phyloP scores from a whole-genome alignment of 257 asterid genomes.

The Ligustrum vulgare region DNA sequence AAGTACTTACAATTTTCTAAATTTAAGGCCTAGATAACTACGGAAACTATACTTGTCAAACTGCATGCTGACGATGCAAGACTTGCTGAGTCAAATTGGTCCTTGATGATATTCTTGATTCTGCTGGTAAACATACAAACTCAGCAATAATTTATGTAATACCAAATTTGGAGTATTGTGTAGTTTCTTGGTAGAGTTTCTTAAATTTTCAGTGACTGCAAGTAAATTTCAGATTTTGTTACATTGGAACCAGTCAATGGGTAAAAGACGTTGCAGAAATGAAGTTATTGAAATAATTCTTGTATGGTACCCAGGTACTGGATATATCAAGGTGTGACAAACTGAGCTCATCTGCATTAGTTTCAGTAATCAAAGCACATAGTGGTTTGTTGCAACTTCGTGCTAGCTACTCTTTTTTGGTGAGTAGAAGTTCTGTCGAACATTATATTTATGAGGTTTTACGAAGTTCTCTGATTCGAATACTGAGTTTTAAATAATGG shows the following conservation, averaged over 20 bases:
- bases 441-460: constrained; percentile 6
- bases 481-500: constrained; percentile 12
- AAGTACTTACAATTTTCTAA: too few species aligned
- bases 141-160: background rate
- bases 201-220: background rate
- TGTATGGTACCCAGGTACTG: constrained; percentile 47
- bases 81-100: background rate
- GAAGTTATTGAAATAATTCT: constrained; percentile 6
- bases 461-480: constrained; percentile 9
- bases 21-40: too few species aligned
- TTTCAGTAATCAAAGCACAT: constrained; percentile 48
- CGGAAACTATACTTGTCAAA: too few species aligned
- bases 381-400: constrained; percentile 46
- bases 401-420: constrained; percentile 62
- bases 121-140: background rate
- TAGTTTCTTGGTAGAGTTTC: background rate
- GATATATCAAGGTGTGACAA: constrained; percentile 69
- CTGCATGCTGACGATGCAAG: background rate
- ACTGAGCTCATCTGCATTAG: constrained; percentile 47
- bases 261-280: background rate
- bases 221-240: background rate
- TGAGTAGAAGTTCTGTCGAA: constrained; percentile 37
- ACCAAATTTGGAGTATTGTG: background rate
- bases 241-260: background rate
- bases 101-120: background rate